phyloP scores from a whole-genome alignment of 257 asterid genomes.

The Nemophila menziesii region DNA sequence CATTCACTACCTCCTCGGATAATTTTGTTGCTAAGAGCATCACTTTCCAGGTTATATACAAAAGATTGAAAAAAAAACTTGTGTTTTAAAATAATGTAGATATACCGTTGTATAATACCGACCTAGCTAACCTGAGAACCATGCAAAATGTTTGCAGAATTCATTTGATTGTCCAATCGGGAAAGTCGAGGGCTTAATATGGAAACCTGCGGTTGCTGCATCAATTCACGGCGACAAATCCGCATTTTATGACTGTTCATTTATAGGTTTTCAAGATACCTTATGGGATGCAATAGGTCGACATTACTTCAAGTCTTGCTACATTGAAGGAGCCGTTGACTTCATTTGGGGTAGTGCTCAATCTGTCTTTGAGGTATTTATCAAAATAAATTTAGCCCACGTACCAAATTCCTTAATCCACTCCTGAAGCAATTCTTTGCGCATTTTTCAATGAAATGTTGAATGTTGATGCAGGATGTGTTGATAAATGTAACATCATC shows the following conservation, averaged over 20 bases:
- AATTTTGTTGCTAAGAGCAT: slow-evolving; percentile 25
- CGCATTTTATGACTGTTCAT: slow-evolving; percentile 28
- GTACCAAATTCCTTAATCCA: too few relatives aligned
- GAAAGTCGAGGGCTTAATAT: not conserved
- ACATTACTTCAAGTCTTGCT: slow-evolving; percentile 37
- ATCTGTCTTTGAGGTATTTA: slow-evolving; percentile 40
- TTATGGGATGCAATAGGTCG: slow-evolving; percentile 35
- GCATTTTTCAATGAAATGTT: too few relatives aligned
- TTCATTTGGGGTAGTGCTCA: slow-evolving; percentile 44
- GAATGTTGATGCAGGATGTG: not conserved
- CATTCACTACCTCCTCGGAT: slow-evolving; percentile 33
- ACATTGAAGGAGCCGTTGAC: slow-evolving; percentile 40
- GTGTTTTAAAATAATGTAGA: not conserved
- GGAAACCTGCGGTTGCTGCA: slow-evolving; percentile 30
- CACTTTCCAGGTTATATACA: slow-evolving; percentile 18
- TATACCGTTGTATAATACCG: not conserved
- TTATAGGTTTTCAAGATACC: slow-evolving; percentile 41
- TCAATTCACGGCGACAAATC: slow-evolving; percentile 35
- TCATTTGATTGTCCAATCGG: slow-evolving; percentile 36
- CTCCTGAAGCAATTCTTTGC: too few relatives aligned
- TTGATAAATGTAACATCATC: slow-evolving; percentile 10
- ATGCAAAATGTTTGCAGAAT: slow-evolving; percentile 26
- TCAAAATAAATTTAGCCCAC: not conserved
- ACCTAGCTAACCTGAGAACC: not conserved
- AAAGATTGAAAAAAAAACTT: not conserved